Evolutionary conservation across 139 green algal genomes (phyloP).

Genomic region (Diplosphaera chodatii): DNA sequence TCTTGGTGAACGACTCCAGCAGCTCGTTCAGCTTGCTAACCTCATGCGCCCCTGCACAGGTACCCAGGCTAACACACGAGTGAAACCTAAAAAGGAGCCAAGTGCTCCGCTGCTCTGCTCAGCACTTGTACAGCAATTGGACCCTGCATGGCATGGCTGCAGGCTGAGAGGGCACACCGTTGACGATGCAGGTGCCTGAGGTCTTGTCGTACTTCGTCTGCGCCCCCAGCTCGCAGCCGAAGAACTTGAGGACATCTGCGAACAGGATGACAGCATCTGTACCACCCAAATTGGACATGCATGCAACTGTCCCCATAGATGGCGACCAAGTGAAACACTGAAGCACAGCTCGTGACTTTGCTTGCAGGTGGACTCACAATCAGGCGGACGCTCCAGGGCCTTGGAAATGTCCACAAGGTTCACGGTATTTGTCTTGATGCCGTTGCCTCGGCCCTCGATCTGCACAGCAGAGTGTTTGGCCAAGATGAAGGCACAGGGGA

Average conservation of each 20-base stretch:
- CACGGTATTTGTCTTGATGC: slow-evolving; percentile 98
- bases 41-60: slow-evolving; percentile 43
- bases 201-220: slow-evolving; percentile 94
- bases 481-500: too few species aligned
- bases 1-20: slow-evolving; percentile 97
- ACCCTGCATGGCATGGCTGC: too few species aligned
- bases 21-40: slow-evolving; percentile 72
- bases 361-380: slow-evolving; percentile 81
- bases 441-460: slow-evolving; percentile 97
- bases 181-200: slow-evolving; percentile 87
- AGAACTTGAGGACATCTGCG: slow-evolving; percentile 93
- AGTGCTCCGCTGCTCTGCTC: too few species aligned
- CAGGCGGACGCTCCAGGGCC: slow-evolving; percentile 83
- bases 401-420: slow-evolving; percentile 99
- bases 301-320: background rate
- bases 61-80: too few species aligned
- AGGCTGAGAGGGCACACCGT: slow-evolving; percentile 44
- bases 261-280: too few species aligned
- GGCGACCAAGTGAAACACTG: background rate
- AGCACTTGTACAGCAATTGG: too few species aligned
- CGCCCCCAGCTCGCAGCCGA: slow-evolving; percentile 93
- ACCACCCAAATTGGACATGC: background rate
- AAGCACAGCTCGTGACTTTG: too few species aligned
- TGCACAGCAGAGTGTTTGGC: slow-evolving; percentile 24
- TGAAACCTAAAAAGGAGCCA: too few species aligned